phyloP scores from a whole-genome alignment of 2,329 filamentous ascomycete species.

The Pseudogymnoascus sp. region DNA sequence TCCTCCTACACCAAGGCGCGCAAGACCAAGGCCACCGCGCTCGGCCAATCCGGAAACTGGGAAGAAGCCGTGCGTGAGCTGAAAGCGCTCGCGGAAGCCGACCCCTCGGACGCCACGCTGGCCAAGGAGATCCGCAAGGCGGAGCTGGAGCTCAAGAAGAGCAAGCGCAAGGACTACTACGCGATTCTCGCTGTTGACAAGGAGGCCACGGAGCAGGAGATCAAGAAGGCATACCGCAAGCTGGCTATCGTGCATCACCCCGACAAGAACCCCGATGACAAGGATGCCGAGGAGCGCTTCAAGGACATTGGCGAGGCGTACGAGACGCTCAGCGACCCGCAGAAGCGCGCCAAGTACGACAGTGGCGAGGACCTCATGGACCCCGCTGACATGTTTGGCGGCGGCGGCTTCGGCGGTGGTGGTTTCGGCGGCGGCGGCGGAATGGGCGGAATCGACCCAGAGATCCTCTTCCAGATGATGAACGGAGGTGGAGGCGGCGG shows the following conservation, averaged over 20 bases:
- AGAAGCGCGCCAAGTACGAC: constrained; percentile 88
- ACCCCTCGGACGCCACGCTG: constrained; percentile 73
- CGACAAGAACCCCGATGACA: constrained; percentile 91
- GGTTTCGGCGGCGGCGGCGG: constrained; percentile 51
- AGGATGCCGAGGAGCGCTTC: constrained; percentile 79
- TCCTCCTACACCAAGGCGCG: constrained; percentile 80
- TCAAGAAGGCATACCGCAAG: constrained; percentile 96
- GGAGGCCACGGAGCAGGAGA: constrained; percentile 71
- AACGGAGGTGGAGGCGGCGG: constrained; percentile 48
- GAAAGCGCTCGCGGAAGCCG: constrained; percentile 75
- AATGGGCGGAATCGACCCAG: constrained; percentile 50
- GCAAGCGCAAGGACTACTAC: constrained; percentile 95
- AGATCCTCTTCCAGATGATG: constrained; percentile 80
- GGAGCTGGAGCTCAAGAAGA: constrained; percentile 95
- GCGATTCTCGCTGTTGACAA: constrained; percentile 89
- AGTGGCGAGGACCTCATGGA: constrained; percentile 88
- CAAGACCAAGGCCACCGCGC: constrained; percentile 86
- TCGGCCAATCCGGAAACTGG: constrained; percentile 81
- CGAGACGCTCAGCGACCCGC: constrained; percentile 81
- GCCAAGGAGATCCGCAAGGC: constrained; percentile 80
- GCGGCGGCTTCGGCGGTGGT: constrained; percentile 46
- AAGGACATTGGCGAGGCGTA: constrained; percentile 98
- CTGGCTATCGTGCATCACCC: constrained; percentile 91
- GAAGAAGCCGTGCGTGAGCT: constrained; percentile 83
- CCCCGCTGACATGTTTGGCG: constrained; percentile 75